Percentiles rank a stretch among this genome's conserved stretches.
Conservation (phyloP, 768 basidiomycete genomes). For the Leucocoprinus sp. region DNA sequence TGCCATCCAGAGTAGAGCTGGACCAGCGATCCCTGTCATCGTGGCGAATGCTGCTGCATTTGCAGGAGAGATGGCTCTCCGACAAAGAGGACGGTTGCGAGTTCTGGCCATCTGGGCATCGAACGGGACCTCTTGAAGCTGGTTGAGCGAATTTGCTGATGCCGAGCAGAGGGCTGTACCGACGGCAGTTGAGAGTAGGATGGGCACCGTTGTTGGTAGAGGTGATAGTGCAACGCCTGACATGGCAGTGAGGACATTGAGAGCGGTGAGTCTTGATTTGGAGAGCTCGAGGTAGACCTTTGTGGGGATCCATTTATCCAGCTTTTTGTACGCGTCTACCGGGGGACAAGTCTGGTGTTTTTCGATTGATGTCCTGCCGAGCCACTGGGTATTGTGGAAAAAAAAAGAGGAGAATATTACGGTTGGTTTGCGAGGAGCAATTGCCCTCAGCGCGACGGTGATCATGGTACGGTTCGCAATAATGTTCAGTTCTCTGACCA, state of each 20-base stretch:
- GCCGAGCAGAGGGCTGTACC: slow-evolving; percentile 90
- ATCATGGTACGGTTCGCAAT: too few relatives aligned
- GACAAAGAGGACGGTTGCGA: slow-evolving; percentile 77
- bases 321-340: slow-evolving; percentile 25
- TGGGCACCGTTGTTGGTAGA: slow-evolving; percentile 71
- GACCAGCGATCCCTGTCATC: slow-evolving; percentile 71
- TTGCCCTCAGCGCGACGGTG: slow-evolving; percentile 1
- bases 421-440: neutral
- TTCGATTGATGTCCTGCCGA: slow-evolving; percentile 11
- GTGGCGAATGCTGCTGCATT: slow-evolving; percentile 80
- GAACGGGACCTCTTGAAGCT: slow-evolving; percentile 89
- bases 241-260: slow-evolving; percentile 86
- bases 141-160: slow-evolving; percentile 91
- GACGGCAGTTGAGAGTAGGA: slow-evolving; percentile 77
- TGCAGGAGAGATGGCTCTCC: slow-evolving; percentile 72
- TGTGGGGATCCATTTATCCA: slow-evolving; percentile 41
- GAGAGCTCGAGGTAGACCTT: slow-evolving; percentile 74
- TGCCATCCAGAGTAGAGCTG: slow-evolving; percentile 68
- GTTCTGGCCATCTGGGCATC: slow-evolving; percentile 97
- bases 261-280: slow-evolving; percentile 73
- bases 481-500: too few relatives aligned
- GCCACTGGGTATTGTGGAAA: slow-evolving; percentile 55
- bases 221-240: slow-evolving; percentile 92
- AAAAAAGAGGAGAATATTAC: slow-evolving; percentile 49
- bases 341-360: slow-evolving; percentile 14